phyloP scores from a whole-genome alignment of 345 rosid species.

The Brassica cretica region DNA sequence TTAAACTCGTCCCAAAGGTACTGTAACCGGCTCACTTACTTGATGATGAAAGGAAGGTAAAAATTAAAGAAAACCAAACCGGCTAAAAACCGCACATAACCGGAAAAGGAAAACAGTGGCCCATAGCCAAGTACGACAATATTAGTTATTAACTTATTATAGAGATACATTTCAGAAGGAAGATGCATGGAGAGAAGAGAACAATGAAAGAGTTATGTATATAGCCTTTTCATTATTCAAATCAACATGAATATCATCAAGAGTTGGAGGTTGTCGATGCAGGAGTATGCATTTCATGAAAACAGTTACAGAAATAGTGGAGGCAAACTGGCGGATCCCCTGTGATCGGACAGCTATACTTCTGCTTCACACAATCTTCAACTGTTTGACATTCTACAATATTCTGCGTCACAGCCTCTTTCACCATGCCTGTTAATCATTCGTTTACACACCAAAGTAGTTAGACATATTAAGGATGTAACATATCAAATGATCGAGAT shows the following conservation, averaged over 20 bases:
- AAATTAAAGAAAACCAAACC: too few species aligned
- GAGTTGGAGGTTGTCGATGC: not conserved
- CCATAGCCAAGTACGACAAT: not conserved
- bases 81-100: not conserved
- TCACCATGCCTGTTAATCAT: slow-evolving; percentile 23
- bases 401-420: not conserved
- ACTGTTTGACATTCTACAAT: slow-evolving; percentile 12
- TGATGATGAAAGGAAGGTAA: slow-evolving; percentile 25
- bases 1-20: slow-evolving; percentile 79
- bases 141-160: not conserved
- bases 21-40: slow-evolving; percentile 73
- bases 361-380: slow-evolving; percentile 3
- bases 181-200: not conserved
- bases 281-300: not conserved
- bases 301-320: slow-evolving; percentile 2
- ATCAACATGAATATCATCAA: not conserved
- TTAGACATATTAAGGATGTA: not conserved
- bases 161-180: not conserved
- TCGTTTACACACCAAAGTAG: not conserved
- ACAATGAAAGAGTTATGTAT: not conserved
- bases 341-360: slow-evolving; percentile 12
- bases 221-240: not conserved
- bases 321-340: slow-evolving; percentile 21
- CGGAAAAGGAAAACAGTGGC: not conserved
- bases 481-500: not conserved